Conservation (phyloP, 768 basidiomycete genomes). For the Hemileccinum impolitum region DNA sequence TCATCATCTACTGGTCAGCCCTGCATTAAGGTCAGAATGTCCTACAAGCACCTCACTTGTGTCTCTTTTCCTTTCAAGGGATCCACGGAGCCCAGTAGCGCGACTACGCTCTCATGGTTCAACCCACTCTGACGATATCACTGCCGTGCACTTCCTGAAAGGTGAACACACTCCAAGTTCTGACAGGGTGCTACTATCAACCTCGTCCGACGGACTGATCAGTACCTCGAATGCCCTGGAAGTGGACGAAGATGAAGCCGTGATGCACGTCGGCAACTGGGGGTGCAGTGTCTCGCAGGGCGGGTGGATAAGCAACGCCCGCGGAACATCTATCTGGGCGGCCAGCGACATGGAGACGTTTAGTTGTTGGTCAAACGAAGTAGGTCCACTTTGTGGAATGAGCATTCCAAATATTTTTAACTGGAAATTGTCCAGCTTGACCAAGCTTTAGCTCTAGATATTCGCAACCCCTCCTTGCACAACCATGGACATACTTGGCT, state of each 20-base stretch:
- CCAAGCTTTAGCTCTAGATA: conserved; percentile 51
- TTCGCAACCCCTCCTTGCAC: conserved; percentile 63
- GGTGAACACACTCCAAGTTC: conserved; percentile 30
- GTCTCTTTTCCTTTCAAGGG: conserved; percentile 47
- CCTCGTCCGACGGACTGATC: conserved; percentile 82
- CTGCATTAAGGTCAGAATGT: not conserved
- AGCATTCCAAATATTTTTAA: not conserved
- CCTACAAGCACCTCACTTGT: conserved; percentile 3
- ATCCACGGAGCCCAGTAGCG: conserved; percentile 71
- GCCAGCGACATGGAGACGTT: conserved; percentile 96
- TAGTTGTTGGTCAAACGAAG: conserved; percentile 77
- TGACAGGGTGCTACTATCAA: conserved; percentile 61
- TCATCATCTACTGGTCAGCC: conserved; percentile 77
- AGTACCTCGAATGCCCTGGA: conserved; percentile 70
- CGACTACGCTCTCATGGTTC: conserved; percentile 76
- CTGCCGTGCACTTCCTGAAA: conserved; percentile 56
- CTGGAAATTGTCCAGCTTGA: conserved; percentile 51
- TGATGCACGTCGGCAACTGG: conserved; percentile 79
- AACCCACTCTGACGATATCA: conserved; percentile 93
- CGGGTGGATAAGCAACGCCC: conserved; percentile 52
- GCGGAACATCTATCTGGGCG: conserved; percentile 62
- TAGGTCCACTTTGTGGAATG: conserved; percentile 22
- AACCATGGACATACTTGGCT: conserved; percentile 59
- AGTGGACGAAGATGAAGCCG: conserved; percentile 85
- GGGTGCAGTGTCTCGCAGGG: conserved; percentile 77